phyloP scores from a whole-genome alignment of 176 grass and related monocot species.

The Juncus effusus region DNA sequence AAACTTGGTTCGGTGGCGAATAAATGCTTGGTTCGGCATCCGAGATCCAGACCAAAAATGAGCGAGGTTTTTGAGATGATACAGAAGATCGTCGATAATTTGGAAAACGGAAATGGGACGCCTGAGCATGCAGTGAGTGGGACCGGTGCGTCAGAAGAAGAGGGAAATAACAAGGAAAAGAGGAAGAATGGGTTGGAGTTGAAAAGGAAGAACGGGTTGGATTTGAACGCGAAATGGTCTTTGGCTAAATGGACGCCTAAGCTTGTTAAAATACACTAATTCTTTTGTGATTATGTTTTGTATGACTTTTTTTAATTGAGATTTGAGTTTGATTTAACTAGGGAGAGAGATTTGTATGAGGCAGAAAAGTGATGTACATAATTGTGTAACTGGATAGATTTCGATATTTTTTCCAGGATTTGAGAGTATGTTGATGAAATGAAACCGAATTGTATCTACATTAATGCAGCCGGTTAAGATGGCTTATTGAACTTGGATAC shows the following conservation, averaged over 20 bases:
- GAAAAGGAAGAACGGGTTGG: constrained; percentile 45
- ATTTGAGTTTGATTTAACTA: no score
- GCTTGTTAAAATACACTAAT: constrained; percentile 78
- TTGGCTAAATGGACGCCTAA: constrained; percentile 48
- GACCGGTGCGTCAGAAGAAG: constrained; percentile 27
- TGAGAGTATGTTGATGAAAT: no score
- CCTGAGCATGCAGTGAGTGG: constrained; percentile 41
- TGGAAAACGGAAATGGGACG: constrained; percentile 39
- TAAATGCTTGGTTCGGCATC: constrained; percentile 62
- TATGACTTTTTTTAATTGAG: no score
- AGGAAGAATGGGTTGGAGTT: constrained; percentile 50
- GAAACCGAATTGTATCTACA: no score
- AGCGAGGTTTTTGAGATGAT: constrained; percentile 88
- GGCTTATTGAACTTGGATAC: no score
- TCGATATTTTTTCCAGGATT: no score
- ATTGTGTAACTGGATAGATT: no score
- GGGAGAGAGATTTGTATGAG: no score
- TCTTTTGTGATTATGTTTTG: neutral
- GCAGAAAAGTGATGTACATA: no score
- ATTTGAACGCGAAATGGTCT: constrained; percentile 17
- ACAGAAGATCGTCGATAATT: constrained; percentile 56
- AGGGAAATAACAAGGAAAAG: constrained; percentile 57
- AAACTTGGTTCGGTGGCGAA: constrained; percentile 70
- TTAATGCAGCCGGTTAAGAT: no score
- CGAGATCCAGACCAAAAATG: constrained; percentile 75